phyloP scores from a whole-genome alignment of 257 asterid species.

The Scutellaria baicalensis region DNA sequence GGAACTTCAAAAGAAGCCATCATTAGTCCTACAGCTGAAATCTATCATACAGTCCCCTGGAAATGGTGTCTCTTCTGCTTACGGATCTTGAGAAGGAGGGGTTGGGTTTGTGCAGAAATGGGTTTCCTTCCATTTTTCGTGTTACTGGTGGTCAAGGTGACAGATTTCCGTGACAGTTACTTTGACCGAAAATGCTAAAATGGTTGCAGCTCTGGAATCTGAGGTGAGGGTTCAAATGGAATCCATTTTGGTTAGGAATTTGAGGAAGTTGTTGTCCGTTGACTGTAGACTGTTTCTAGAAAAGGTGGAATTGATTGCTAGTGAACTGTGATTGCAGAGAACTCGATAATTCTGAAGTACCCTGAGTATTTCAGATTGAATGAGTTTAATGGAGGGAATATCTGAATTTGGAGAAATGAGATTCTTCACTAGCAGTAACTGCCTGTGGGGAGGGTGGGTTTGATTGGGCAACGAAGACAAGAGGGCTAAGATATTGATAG shows the following conservation, averaged over 20 bases:
- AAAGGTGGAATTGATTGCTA: constrained; percentile 44
- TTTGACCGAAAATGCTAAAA: constrained; percentile 61
- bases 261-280: constrained; percentile 74
- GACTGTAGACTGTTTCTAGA: constrained; percentile 71
- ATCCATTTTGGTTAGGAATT: constrained; percentile 63
- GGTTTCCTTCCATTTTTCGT: constrained; percentile 65
- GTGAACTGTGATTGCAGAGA: constrained; percentile 71
- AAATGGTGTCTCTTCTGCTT: constrained; percentile 48
- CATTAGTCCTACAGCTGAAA: constrained; percentile 52
- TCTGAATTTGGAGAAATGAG: constrained; percentile 87
- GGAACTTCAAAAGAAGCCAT: constrained; percentile 85
- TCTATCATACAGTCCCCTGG: constrained; percentile 71
- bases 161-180: constrained; percentile 58
- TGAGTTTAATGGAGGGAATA: constrained; percentile 41
- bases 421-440: constrained; percentile 78
- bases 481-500: constrained; percentile 52
- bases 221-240: constrained; percentile 55
- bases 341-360: constrained; percentile 50
- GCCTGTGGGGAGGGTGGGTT: constrained; percentile 36
- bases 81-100: constrained; percentile 95
- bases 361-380: constrained; percentile 61
- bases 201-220: constrained; percentile 51
- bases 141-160: constrained; percentile 45
- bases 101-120: constrained; percentile 94
- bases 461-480: constrained; percentile 7